Conservation (phyloP, 805 yeast genomes). For the Wickerhamiella domercqiae region DNA sequence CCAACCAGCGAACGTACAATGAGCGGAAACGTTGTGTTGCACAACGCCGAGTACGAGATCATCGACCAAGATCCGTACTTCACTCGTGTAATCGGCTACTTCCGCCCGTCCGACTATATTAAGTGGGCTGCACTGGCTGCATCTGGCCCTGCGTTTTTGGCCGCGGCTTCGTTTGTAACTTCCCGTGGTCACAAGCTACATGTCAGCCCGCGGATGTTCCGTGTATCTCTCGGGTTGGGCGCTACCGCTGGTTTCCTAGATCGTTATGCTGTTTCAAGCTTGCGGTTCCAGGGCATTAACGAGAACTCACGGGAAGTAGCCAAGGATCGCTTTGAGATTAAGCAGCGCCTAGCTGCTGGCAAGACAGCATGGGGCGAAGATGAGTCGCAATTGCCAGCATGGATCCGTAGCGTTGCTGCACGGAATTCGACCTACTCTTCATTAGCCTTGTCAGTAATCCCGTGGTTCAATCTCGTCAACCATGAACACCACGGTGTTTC, state of each 20-base stretch:
- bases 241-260: conserved; percentile 56
- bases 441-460: conserved; percentile 42
- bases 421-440: conserved; percentile 65
- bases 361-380: conserved; percentile 43
- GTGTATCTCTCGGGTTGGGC: conserved; percentile 51
- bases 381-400: conserved; percentile 42
- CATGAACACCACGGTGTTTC: conserved; percentile 77
- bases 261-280: conserved; percentile 50
- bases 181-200: conserved; percentile 34
- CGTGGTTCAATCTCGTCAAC: conserved; percentile 68
- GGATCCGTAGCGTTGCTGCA: conserved; percentile 60
- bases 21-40: conserved; percentile 15
- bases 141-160: conserved; percentile 34
- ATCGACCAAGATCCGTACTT: conserved; percentile 75
- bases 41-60: conserved; percentile 25
- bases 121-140: conserved; percentile 34
- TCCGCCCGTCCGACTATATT: conserved; percentile 52
- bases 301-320: conserved; percentile 59
- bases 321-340: conserved; percentile 61
- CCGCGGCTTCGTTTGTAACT: conserved; percentile 32
- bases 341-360: conserved; percentile 47
- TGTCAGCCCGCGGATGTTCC: conserved; percentile 42
- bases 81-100: conserved; percentile 51
- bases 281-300: conserved; percentile 62
- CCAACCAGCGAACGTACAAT: conserved; percentile 24